A percentile compares a stretch with the other conserved stretches of the same genome.
phyloP scores from a whole-genome alignment of 2,329 filamentous ascomycete genomes.

The Triangularia setosa region DNA sequence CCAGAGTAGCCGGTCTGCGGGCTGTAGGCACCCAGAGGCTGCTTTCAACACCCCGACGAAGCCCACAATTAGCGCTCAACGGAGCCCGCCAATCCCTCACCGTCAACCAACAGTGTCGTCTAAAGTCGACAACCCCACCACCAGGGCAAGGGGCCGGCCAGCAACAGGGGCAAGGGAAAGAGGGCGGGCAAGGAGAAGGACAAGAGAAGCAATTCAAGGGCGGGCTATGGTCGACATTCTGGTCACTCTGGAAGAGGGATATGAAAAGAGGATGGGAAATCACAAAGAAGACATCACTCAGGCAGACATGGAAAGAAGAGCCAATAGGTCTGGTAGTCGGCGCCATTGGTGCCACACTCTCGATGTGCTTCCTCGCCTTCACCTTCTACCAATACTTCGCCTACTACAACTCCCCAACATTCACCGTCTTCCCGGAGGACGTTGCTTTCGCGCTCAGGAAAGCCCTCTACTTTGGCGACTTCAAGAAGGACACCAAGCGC shows the following conservation, averaged over 20 bases:
- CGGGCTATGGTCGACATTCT: constrained; percentile 11
- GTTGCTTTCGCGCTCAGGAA: constrained; percentile 75
- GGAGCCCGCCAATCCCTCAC: neutral
- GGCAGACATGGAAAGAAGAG: constrained; percentile 35
- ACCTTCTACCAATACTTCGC: constrained; percentile 46
- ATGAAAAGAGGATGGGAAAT: constrained; percentile 16
- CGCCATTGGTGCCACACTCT: constrained; percentile 28
- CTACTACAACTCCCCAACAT: constrained; percentile 53
- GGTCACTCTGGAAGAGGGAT: constrained; percentile 15
- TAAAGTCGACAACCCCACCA: constrained; percentile 13
- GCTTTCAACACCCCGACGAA: constrained; percentile 3
- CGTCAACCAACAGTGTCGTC: constrained; percentile 5
- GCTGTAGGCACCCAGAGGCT: neutral
- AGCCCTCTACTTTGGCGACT: constrained; percentile 83
- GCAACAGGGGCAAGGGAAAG: neutral
- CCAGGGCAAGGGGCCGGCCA: neutral
- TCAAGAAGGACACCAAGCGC: constrained; percentile 66
- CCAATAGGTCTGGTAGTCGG: constrained; percentile 29
- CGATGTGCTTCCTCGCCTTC: constrained; percentile 37
- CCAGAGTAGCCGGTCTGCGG: constrained; percentile 11
- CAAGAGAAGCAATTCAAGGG: neutral
- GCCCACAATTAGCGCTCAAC: neutral
- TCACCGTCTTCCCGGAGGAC: constrained; percentile 60
- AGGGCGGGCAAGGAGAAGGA: neutral
- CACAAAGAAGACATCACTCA: constrained; percentile 33